These are phyloP conservation scores for Citrullus colocynthis DNA, from an alignment of 306 rosid genomes.

Conservation along the genomic window DNA sequence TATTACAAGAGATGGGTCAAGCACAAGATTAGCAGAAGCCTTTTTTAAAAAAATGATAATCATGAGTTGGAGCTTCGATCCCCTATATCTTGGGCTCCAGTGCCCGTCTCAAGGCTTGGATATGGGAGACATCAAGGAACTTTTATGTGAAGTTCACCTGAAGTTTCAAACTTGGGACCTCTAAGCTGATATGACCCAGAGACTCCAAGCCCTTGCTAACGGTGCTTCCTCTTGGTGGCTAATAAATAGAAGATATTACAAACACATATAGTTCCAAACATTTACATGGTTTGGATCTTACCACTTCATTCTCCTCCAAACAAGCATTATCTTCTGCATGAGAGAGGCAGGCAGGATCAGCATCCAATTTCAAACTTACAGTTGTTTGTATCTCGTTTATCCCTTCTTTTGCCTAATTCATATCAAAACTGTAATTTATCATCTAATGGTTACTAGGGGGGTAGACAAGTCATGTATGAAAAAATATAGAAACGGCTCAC, in stretches of 20 bases:
- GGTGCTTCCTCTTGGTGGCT: no score
- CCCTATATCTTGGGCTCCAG: no score
- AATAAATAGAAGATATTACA: neutral
- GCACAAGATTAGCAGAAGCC: neutral
- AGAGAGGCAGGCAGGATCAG: slow-evolving; percentile 19
- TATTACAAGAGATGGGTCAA: neutral
- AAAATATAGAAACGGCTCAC: slow-evolving; percentile 28
- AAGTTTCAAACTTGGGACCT: no score
- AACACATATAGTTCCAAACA: neutral
- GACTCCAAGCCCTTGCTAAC: no score
- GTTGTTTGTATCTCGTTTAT: slow-evolving; percentile 10
- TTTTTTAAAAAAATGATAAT: no score
- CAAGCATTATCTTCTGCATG: slow-evolving; percentile 11
- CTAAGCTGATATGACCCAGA: no score
- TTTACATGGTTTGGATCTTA: slow-evolving; percentile 9
- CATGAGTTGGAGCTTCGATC: no score
- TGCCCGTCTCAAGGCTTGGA: no score
- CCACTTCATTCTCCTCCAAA: slow-evolving; percentile 20
- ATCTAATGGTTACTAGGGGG: neutral
- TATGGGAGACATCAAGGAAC: no score
- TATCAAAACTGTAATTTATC: slow-evolving; percentile 12
- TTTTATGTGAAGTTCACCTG: no score
- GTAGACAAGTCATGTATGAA: neutral
- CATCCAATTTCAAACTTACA: slow-evolving; percentile 18
- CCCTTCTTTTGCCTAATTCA: slow-evolving; percentile 25